Conservation (phyloP, 2,329 filamentous ascomycete genomes). For the Onygenales sp. region DNA sequence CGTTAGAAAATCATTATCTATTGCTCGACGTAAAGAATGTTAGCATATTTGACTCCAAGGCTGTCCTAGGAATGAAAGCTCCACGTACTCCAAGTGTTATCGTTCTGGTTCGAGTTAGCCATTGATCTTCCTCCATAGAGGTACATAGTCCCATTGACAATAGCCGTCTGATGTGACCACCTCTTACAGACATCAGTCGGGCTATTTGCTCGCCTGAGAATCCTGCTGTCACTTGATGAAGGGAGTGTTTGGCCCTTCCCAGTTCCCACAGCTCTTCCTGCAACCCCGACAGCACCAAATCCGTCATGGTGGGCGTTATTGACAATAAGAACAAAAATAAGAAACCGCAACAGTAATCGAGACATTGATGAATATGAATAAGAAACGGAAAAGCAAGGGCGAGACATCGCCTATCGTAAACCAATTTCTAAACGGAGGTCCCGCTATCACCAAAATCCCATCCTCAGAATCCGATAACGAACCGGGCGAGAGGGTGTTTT, state of each 20-base stretch:
- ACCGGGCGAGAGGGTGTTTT: background rate
- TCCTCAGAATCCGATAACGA: background rate
- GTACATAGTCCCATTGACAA: slow-evolving; percentile 67
- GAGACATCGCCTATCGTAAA: background rate
- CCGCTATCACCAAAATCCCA: background rate
- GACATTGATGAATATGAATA: background rate
- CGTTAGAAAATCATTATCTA: slow-evolving; percentile 61
- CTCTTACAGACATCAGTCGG: slow-evolving; percentile 52
- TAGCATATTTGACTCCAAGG: background rate
- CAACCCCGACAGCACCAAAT: background rate
- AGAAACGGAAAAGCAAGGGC: background rate
- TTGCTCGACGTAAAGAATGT: background rate
- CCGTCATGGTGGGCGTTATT: background rate
- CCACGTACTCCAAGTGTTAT: slow-evolving; percentile 59
- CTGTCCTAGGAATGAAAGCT: background rate
- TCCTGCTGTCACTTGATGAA: background rate
- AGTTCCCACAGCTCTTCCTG: background rate
- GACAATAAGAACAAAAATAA: background rate
- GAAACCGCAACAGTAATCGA: background rate
- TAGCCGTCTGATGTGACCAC: slow-evolving; percentile 57
- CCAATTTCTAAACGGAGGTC: background rate
- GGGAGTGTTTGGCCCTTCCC: background rate
- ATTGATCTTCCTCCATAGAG: slow-evolving; percentile 64
- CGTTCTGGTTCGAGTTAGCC: slow-evolving; percentile 46
- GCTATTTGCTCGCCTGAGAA: slow-evolving; percentile 26